A percentile compares a stretch with the other conserved stretches of the same genome.
Conservation (phyloP, 306 rosid genomes). For the Vigna angularis region DNA sequence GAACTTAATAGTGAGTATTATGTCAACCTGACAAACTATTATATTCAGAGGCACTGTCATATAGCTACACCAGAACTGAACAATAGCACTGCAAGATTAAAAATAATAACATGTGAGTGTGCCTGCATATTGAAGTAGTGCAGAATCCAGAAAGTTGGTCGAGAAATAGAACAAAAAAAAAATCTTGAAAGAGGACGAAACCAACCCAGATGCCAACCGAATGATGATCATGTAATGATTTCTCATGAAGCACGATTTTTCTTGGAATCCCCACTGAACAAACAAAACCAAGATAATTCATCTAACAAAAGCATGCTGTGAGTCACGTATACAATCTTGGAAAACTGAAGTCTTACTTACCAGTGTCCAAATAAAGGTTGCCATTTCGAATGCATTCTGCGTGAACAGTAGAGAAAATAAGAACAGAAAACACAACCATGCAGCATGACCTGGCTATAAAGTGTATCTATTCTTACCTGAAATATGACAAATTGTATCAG, state of each 20-base stretch:
- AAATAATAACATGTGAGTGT: conserved; percentile 29
- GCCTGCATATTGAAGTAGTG: conserved; percentile 19
- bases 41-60: conserved; percentile 92
- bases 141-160: conserved; percentile 36
- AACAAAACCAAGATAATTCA: conserved; percentile 29
- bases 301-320: not conserved
- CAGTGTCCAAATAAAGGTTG: conserved; percentile 90
- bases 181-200: conserved; percentile 34
- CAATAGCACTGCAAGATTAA: conserved; percentile 67
- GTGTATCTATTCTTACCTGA: conserved; percentile 62
- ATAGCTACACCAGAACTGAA: conserved; percentile 99
- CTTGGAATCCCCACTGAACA: conserved; percentile 82
- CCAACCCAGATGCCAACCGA: conserved; percentile 83
- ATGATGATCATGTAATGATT: conserved; percentile 76
- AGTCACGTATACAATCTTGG: conserved; percentile 1
- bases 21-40: conserved; percentile 84
- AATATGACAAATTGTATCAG: conserved; percentile 94
- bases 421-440: conserved; percentile 21
- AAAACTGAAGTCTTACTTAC: conserved; percentile 71
- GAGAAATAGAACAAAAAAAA: not conserved
- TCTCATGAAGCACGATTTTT: conserved; percentile 82
- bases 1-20: conserved; percentile 25
- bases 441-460: conserved; percentile 17
- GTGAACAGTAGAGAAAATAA: conserved; percentile 38
- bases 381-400: conserved; percentile 99